Conservation (phyloP, 768 basidiomycete species). For the Mycena pura region DNA sequence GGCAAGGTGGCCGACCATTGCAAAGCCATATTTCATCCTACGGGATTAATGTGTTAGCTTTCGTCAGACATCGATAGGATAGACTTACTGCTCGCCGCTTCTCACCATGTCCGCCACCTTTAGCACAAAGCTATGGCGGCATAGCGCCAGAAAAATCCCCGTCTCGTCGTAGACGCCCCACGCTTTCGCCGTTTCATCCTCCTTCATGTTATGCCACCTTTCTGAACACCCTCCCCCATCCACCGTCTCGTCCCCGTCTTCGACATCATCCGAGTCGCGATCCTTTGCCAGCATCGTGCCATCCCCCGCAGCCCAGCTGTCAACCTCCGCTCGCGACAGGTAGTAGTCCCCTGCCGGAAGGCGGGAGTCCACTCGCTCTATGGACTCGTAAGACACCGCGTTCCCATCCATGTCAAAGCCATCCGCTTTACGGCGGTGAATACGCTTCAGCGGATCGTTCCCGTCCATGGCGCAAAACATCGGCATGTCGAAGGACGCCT, state of each 20-base stretch:
- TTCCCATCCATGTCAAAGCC: conserved; percentile 17
- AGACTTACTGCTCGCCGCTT: conserved; percentile 45
- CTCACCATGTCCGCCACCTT: conserved; percentile 39
- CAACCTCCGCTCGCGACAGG: conserved; percentile 15
- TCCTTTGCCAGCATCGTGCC: neutral
- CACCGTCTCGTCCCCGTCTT: neutral
- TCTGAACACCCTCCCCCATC: conserved; percentile 13
- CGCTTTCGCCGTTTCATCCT: conserved; percentile 10
- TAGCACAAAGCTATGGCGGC: neutral
- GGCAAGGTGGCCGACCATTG: neutral
- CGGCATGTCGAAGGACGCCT: conserved; percentile 19
- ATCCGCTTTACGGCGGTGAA: neutral
- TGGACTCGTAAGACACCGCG: neutral
- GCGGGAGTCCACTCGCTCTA: conserved; percentile 3
- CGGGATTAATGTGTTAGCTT: neutral
- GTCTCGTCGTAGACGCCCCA: conserved; percentile 28
- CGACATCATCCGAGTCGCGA: neutral
- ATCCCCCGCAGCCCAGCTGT: conserved; percentile 5
- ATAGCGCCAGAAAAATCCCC: conserved; percentile 16
- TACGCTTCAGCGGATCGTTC: conserved; percentile 32
- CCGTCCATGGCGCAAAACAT: conserved; percentile 31
- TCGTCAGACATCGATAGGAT: too few species aligned
- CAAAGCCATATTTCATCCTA: neutral
- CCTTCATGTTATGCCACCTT: conserved; percentile 21
- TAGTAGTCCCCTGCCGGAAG: conserved; percentile 7